Evolutionary conservation across 2,329 filamentous ascomycete genomes (phyloP).

Genomic region (Akanthomyces muscarius): DNA sequence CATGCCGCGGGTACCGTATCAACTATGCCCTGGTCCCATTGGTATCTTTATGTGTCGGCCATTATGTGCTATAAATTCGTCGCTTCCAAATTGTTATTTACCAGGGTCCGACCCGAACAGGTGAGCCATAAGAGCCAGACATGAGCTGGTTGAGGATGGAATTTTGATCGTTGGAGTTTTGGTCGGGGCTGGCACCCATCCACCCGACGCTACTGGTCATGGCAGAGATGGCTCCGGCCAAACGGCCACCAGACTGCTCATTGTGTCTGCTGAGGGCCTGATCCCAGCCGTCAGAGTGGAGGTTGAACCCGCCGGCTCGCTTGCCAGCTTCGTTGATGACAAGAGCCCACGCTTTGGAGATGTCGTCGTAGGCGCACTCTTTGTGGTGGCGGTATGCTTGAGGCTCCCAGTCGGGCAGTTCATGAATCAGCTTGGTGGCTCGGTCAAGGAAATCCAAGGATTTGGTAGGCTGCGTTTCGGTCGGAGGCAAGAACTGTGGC

Average conservation of each 20-base stretch:
- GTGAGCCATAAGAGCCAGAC: slow-evolving; percentile 55
- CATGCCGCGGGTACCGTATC: slow-evolving; percentile 11
- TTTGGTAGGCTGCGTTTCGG: slow-evolving; percentile 76
- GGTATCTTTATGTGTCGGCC: slow-evolving; percentile 16
- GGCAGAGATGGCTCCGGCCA: slow-evolving; percentile 75
- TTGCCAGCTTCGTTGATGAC: slow-evolving; percentile 90
- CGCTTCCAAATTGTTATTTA: slow-evolving; percentile 31
- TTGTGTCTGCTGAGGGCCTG: slow-evolving; percentile 84
- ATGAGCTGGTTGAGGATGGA: slow-evolving; percentile 62
- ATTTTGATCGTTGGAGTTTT: slow-evolving; percentile 39
- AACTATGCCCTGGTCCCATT: background rate
- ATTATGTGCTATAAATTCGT: slow-evolving; percentile 16
- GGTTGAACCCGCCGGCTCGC: slow-evolving; percentile 80
- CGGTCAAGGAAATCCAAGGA: slow-evolving; percentile 86
- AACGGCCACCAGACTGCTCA: slow-evolving; percentile 74
- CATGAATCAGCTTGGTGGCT: slow-evolving; percentile 85
- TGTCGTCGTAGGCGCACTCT: slow-evolving; percentile 93
- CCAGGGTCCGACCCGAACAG: slow-evolving; percentile 61
- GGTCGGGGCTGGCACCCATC: slow-evolving; percentile 52
- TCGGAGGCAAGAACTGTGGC: slow-evolving; percentile 88
- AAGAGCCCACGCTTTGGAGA: slow-evolving; percentile 86
- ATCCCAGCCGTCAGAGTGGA: slow-evolving; percentile 92
- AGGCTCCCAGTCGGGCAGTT: slow-evolving; percentile 85
- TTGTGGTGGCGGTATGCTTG: slow-evolving; percentile 88
- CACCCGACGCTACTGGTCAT: slow-evolving; percentile 72